Evolutionary conservation across 2,329 filamentous ascomycete species (phyloP).

Genomic region (Exophiala spinifera): DNA sequence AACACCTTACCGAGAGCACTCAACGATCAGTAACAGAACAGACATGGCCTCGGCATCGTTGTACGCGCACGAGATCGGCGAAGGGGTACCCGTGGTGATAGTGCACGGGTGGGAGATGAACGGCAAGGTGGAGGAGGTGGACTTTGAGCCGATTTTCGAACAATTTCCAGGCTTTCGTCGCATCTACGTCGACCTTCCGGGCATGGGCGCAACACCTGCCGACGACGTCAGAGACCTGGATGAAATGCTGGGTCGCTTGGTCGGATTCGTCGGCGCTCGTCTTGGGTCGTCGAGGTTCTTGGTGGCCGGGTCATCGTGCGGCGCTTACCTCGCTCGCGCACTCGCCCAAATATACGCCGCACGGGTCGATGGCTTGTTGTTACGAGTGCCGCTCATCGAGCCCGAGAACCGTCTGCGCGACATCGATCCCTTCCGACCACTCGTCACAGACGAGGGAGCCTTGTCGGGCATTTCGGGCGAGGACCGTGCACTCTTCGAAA

Average conservation of each 20-base stretch:
- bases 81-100: conserved; percentile 32
- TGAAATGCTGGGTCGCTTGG: conserved; percentile 30
- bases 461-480: conserved; percentile 28
- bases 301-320: conserved; percentile 32
- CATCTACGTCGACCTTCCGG: conserved; percentile 34
- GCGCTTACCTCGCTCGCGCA: conserved; percentile 32
- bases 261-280: conserved; percentile 31
- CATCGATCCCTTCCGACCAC: conserved; percentile 29
- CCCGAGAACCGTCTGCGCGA: conserved; percentile 29
- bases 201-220: conserved; percentile 32
- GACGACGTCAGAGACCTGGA: conserved; percentile 30
- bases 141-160: conserved; percentile 34
- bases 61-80: background rate
- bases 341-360: conserved; percentile 30
- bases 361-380: conserved; percentile 31
- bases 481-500: conserved; percentile 29
- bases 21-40: no score
- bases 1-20: no score
- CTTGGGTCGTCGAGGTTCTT: conserved; percentile 29
- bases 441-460: conserved; percentile 29
- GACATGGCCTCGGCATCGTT: no score
- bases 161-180: conserved; percentile 21
- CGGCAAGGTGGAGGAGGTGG: conserved; percentile 27
- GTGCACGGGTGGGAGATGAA: conserved; percentile 33
- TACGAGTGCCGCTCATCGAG: conserved; percentile 33